These are phyloP conservation scores for Fusarium palustre DNA, from an alignment of 2,329 filamentous ascomycete species.

Conservation along the genomic window DNA sequence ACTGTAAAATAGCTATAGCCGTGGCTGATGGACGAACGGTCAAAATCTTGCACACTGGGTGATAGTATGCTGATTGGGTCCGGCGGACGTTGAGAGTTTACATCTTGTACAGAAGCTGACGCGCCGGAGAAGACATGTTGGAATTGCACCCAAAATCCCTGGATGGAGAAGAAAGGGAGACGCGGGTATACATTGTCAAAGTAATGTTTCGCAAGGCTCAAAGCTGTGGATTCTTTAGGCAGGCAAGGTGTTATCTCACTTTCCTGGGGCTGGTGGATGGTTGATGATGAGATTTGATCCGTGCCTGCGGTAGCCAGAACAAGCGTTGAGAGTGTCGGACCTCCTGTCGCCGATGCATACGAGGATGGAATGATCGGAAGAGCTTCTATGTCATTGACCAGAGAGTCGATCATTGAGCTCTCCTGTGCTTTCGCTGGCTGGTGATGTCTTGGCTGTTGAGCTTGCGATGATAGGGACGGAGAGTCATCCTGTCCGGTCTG, in stretches of 20 bases:
- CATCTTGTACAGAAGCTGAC: neutral
- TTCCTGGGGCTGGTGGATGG: neutral
- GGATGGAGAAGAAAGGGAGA: constrained; percentile 21
- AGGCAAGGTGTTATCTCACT: neutral
- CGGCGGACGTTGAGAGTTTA: neutral
- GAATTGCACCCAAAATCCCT: constrained; percentile 18
- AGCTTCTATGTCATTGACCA: constrained; percentile 12
- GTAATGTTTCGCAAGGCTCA: constrained; percentile 4
- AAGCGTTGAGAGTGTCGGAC: neutral
- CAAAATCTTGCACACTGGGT: neutral
- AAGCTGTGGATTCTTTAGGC: neutral
- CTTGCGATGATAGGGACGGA: neutral
- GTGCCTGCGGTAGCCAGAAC: constrained; percentile 16
- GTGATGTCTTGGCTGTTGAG: neutral
- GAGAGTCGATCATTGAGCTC: constrained; percentile 11
- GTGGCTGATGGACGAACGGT: constrained; percentile 2
- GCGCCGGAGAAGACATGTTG: constrained; percentile 15
- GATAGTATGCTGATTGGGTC: neutral
- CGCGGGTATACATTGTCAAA: constrained; percentile 8
- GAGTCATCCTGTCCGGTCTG: neutral
- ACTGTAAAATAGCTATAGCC: constrained; percentile 9
- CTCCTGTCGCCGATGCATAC: neutral
- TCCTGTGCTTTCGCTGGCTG: neutral
- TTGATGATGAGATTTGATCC: constrained; percentile 1
- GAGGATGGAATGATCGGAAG: constrained; percentile 8